Evolutionary conservation across 1,284 basidiomycete genomes (phyloP).

Genomic region (Cutaneotrichosporon dermatis): DNA sequence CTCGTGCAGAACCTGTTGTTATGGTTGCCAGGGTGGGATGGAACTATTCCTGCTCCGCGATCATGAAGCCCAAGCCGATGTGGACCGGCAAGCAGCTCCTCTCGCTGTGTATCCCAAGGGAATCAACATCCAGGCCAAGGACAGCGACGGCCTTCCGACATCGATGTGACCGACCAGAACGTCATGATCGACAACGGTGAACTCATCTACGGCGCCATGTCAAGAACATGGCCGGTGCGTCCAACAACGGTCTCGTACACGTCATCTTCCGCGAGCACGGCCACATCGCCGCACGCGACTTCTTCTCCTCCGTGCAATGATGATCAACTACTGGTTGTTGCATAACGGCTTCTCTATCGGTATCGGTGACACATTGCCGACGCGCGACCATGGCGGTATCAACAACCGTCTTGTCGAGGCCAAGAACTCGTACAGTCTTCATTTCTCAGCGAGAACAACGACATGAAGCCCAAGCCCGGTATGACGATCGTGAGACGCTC

Average conservation of each 20-base stretch:
- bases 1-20: conserved; percentile 94
- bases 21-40: conserved; percentile 98
- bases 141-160: conserved; percentile 74
- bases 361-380: conserved; percentile 99
- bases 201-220: conserved; percentile 93
- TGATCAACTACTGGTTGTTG: conserved; percentile 98
- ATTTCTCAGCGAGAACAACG: conserved; percentile 80
- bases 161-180: conserved; percentile 85
- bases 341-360: conserved; percentile 99
- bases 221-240: conserved; percentile 96
- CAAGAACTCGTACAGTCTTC: conserved; percentile 68
- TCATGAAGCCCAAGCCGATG: conserved; percentile 92
- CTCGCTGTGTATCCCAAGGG: conserved; percentile 91
- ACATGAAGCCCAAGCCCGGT: conserved; percentile 81
- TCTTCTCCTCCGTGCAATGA: conserved; percentile 93
- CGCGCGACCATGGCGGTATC: conserved; percentile 79
- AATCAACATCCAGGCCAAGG: conserved; percentile 76
- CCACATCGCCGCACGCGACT: conserved; percentile 81
- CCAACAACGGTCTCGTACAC: conserved; percentile 91
- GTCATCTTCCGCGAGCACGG: conserved; percentile 98
- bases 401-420: conserved; percentile 75
- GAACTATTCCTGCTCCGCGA: conserved; percentile 81
- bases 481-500: conserved; percentile 99
- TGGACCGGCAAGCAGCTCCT: conserved; percentile 99
- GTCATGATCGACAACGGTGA: conserved; percentile 97